phyloP scores from a whole-genome alignment of 129 eudicot genomes.

The Escallonia herrerae region DNA sequence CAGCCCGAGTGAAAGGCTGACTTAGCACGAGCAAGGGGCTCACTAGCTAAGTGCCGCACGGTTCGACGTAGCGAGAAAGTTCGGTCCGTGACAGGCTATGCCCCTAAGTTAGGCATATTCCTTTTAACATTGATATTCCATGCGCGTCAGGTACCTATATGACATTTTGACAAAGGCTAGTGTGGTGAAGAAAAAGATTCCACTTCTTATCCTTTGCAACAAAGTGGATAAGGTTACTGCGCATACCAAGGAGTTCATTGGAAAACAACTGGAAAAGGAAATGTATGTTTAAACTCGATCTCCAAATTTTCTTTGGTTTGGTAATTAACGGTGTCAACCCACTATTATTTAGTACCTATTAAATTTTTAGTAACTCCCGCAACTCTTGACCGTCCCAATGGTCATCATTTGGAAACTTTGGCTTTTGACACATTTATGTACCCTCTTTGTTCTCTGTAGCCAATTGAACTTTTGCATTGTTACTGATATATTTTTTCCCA shows the following conservation, averaged over 20 bases:
- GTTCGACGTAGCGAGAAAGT: no score
- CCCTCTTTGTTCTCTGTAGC: no score
- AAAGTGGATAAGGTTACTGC: conserved; percentile 95
- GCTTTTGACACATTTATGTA: no score
- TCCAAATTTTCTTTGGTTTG: not conserved
- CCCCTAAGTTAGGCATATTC: not conserved
- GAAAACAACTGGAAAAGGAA: conserved; percentile 92
- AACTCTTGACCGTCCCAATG: not conserved
- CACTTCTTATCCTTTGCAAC: conserved; percentile 80
- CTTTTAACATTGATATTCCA: conserved; percentile 8
- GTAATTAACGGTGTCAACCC: no score
- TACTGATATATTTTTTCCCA: not conserved
- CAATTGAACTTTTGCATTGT: not conserved
- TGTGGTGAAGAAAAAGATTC: conserved; percentile 73
- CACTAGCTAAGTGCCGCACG: no score
- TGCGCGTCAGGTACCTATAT: conserved; percentile 68
- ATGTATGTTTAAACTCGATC: conserved; percentile 35
- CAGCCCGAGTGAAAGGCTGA: no score
- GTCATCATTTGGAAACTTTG: no score
- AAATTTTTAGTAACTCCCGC: not conserved
- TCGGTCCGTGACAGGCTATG: no score
- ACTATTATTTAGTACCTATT: no score
- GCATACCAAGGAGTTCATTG: conserved; percentile 85
- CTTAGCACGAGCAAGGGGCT: no score
- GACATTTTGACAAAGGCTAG: conserved; percentile 85